These are phyloP conservation scores for Tolypocladium guangdongense DNA, from an alignment of 2,329 filamentous ascomycete genomes.

Conservation along the genomic window DNA sequence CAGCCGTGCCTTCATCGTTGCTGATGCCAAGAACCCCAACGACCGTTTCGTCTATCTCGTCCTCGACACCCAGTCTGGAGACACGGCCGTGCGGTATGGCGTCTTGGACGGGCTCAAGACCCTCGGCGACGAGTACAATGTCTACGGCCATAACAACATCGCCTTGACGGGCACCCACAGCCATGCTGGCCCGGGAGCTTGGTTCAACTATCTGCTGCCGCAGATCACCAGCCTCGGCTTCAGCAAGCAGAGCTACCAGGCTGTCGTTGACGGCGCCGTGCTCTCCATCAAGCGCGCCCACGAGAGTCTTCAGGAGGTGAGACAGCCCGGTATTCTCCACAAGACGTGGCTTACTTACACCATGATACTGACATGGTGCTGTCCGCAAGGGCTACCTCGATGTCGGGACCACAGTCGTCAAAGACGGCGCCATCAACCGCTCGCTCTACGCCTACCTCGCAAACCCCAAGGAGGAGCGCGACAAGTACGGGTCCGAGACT, in stretches of 20 bases:
- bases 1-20: conserved; percentile 82
- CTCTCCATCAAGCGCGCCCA: conserved; percentile 77
- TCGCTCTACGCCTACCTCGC: conserved; percentile 80
- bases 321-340: not conserved
- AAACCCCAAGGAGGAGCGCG: conserved; percentile 69
- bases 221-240: conserved; percentile 86
- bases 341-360: not conserved
- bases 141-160: conserved; percentile 71
- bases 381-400: conserved; percentile 49
- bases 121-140: conserved; percentile 60
- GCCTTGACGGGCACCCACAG: conserved; percentile 90
- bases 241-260: conserved; percentile 73
- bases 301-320: conserved; percentile 31
- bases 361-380: not conserved
- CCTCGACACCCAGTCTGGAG: conserved; percentile 76
- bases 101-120: conserved; percentile 63
- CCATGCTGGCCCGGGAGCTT: conserved; percentile 82
- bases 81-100: conserved; percentile 81
- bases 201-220: conserved; percentile 88
- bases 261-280: conserved; percentile 78
- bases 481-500: conserved; percentile 45
- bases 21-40: conserved; percentile 49
- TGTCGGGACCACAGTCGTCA: conserved; percentile 57
- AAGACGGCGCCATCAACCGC: conserved; percentile 76
- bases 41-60: conserved; percentile 82